phyloP scores from a whole-genome alignment of 345 rosid genomes.

The Lagerstroemia speciosa region DNA sequence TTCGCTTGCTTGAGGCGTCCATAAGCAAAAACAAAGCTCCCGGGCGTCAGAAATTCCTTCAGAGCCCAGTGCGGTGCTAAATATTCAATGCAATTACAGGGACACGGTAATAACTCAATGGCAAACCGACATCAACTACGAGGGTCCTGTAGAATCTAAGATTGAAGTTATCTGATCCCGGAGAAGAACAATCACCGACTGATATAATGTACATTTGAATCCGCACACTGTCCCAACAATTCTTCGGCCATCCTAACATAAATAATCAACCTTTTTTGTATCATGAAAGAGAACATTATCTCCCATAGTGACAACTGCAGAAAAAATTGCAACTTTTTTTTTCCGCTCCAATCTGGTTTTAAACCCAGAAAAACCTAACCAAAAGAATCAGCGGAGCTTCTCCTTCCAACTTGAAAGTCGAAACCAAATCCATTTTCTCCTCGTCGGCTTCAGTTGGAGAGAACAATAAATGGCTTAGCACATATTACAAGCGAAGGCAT shows the following conservation, averaged over 20 bases:
- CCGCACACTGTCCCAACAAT: not conserved
- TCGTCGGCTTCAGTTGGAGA: not conserved
- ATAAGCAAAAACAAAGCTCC: too few species aligned
- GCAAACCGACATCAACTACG: not conserved
- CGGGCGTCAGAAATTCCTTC: too few species aligned
- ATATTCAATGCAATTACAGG: too few species aligned
- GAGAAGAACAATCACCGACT: not conserved
- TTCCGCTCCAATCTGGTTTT: not conserved
- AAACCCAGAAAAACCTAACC: not conserved
- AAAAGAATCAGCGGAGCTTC: slow-evolving; percentile 2
- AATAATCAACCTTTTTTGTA: not conserved
- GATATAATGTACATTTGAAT: slow-evolving; percentile 3
- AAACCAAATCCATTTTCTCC: not conserved
- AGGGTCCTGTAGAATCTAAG: not conserved
- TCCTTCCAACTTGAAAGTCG: not conserved
- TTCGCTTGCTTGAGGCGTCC: too few species aligned
- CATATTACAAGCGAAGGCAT: not conserved
- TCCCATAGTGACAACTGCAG: not conserved
- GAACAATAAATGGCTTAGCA: not conserved
- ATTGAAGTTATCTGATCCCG: not conserved
- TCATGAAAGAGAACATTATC: not conserved
- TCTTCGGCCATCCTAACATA: not conserved
- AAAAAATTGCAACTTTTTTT: not conserved
- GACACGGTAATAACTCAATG: not conserved
- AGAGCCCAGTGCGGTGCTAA: too few species aligned